Base-by-base conservation (phyloP, 106 monocot genomes). In the Xerophyta viscosa region DNA sequence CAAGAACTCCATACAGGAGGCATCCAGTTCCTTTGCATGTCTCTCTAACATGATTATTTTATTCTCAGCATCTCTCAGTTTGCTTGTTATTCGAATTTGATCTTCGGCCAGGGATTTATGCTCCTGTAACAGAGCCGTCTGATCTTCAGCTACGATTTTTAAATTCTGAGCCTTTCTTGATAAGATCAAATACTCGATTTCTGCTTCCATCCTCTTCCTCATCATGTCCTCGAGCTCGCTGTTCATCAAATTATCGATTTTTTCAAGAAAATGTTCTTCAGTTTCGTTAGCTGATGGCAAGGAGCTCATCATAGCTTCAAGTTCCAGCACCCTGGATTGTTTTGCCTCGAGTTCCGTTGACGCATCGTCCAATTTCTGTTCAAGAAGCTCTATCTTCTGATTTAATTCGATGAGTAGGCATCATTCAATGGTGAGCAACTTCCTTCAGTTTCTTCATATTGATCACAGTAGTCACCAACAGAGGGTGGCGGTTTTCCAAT, bases 101-200 rank as follows among this genome's bases (percentile, higher is more conserved):
- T 75, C 59, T 24, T 46, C 51, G 1, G 37, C 48, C 1, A 78
- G 53, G 39, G 68, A 75, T n/a, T 67, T 70, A 56, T 79, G 75
- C 67, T 63, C 75, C 31, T 73, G 52, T 6, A 68, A 47, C 15
- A 83, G 72, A 46, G 56, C 33, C 25, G 63, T 57, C 8, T 71
- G 58, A 47, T 81, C 74, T 18, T 80, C 67, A 2, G 21, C 25
- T 14, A 47, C 30, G 17, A 61, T 14, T 66, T 54, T 65, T 66
- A 53, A 78, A 20, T 31, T 54, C 8, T 64, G 55, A 0, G 51
- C 46, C 7, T 69, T 49, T 62, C 58, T 68, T 9, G 65, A 37
- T 27, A 83, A 31, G 21, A 77, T 49, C 17, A 83, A 29, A 30
- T 37, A 76, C 52, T 83, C 48, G 3, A 82, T 46, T 52, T 87